Conservation (phyloP, 139 green algal species). For the Coelastrella sp. region DNA sequence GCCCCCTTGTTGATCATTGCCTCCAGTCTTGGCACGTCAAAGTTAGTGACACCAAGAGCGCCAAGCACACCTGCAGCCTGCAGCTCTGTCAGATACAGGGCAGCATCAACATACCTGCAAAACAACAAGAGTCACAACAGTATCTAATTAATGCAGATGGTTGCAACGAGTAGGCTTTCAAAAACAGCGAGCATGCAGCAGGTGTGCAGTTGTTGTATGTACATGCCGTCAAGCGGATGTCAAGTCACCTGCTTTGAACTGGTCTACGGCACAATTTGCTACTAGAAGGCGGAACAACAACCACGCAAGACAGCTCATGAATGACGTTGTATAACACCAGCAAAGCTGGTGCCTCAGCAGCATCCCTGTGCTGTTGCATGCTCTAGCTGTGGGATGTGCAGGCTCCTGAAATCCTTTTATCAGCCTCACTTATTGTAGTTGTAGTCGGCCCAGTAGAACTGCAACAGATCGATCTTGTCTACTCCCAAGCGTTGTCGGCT, state of each 20-base stretch:
- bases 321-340: too few species aligned
- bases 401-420: neutral
- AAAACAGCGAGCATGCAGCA: neutral
- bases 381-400: neutral
- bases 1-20: conserved; percentile 80
- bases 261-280: too few species aligned
- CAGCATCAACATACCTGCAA: conserved; percentile 72
- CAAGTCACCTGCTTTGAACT: too few species aligned
- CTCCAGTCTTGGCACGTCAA: conserved; percentile 78
- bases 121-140: neutral
- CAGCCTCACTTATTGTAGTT: conserved; percentile 9
- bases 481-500: conserved; percentile 56
- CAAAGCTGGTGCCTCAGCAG: too few species aligned
- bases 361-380: too few species aligned
- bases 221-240: too few species aligned
- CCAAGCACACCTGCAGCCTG: conserved; percentile 67
- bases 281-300: too few species aligned
- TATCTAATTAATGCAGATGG: neutral
- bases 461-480: conserved; percentile 61
- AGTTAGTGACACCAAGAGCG: conserved; percentile 89
- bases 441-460: conserved; percentile 53
- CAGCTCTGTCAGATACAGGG: conserved; percentile 71
- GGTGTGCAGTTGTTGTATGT: neutral
- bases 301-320: too few species aligned
- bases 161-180: neutral